These are phyloP conservation scores for Saccharomycopsis sp. DNA, from an alignment of 805 yeast genomes.

Conservation along the genomic window DNA sequence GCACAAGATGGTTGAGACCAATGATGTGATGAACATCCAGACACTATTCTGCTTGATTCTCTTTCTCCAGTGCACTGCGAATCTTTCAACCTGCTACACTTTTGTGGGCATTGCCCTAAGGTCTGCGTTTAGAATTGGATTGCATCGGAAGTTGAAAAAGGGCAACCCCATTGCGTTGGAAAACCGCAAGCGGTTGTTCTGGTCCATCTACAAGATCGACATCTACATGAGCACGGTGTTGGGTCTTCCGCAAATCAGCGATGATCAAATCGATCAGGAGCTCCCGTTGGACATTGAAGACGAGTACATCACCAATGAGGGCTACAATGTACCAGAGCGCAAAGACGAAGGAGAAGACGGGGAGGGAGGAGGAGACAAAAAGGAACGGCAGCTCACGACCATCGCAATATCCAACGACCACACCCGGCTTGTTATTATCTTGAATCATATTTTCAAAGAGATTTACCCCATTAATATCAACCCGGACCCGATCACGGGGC, in stretches of 20 bases:
- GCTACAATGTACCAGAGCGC: conserved; percentile 33
- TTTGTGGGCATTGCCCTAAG: conserved; percentile 83
- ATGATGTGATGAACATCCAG: conserved; percentile 19
- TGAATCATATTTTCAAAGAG: conserved; percentile 61
- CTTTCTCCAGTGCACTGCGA: conserved; percentile 81
- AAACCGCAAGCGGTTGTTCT: conserved; percentile 74
- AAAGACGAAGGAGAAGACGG: conserved; percentile 7
- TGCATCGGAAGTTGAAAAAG: conserved; percentile 61
- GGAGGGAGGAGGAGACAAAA: conserved; percentile 18
- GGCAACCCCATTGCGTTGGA: conserved; percentile 73
- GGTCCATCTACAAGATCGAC: conserved; percentile 88
- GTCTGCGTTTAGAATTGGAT: conserved; percentile 73
- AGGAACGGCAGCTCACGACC: conserved; percentile 26
- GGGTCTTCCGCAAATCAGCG: conserved; percentile 72
- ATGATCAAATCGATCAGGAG: conserved; percentile 80
- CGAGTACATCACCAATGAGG: conserved; percentile 67
- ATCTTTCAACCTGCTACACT: conserved; percentile 78
- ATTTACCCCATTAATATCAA: conserved; percentile 63
- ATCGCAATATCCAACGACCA: conserved; percentile 67
- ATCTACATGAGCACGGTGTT: conserved; percentile 79
- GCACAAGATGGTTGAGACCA: conserved; percentile 19
- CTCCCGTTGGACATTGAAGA: conserved; percentile 81
- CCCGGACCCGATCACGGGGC: conserved; percentile 18
- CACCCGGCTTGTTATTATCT: conserved; percentile 60
- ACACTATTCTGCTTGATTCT: conserved; percentile 79